phyloP scores from a whole-genome alignment of 768 basidiomycete genomes.

The Mycena olivaceomarginata region DNA sequence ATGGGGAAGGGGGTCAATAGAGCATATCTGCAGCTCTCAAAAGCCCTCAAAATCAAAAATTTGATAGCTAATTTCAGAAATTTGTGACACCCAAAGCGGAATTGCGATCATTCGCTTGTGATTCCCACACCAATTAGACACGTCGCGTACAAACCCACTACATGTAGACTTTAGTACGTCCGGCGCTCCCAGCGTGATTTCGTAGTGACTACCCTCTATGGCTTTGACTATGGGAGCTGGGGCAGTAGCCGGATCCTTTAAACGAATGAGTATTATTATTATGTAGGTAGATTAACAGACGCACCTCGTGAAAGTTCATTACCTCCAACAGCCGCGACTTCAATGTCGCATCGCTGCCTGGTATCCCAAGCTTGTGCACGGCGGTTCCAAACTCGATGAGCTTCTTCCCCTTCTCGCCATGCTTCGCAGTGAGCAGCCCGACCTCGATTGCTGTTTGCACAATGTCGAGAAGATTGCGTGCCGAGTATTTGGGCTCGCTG shows the following conservation, averaged over 20 bases:
- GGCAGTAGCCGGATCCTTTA: conserved; percentile 5
- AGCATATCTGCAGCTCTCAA: too few species aligned
- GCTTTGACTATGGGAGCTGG: neutral
- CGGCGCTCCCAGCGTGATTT: conserved; percentile 11
- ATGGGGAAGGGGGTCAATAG: too few species aligned
- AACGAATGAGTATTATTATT: neutral
- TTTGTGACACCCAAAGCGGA: too few species aligned
- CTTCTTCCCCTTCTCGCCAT: conserved; percentile 1
- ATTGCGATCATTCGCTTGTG: too few species aligned
- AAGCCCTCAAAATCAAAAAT: too few species aligned
- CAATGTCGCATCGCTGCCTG: neutral
- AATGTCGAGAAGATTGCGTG: neutral
- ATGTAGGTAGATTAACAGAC: neutral
- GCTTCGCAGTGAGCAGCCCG: neutral
- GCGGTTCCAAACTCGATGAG: neutral
- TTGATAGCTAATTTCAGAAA: too few species aligned
- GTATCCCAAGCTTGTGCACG: neutral
- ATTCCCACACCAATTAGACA: too few species aligned
- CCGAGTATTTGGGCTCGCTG: neutral
- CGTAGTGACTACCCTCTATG: neutral
- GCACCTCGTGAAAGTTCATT: conserved; percentile 15
- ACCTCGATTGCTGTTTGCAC: neutral
- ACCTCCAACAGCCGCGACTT: conserved; percentile 12
- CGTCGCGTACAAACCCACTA: too few species aligned
- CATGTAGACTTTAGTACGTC: too few species aligned